Evolutionary conservation across 1,284 basidiomycete genomes (phyloP).

Genomic region (Rhodotorula sp.): DNA sequence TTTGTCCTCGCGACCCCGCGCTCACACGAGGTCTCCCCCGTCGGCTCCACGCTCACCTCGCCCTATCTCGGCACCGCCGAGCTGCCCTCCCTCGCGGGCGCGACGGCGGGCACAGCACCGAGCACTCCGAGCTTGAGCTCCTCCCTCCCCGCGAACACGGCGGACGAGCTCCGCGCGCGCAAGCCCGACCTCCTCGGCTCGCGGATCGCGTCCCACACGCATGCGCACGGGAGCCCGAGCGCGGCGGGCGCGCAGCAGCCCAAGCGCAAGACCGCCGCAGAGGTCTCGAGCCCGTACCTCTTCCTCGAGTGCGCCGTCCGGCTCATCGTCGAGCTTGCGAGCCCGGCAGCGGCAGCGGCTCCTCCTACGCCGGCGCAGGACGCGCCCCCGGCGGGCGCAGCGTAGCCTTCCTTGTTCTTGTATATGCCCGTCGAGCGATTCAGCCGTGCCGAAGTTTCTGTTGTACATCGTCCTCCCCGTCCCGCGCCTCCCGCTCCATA

Average conservation of each 20-base stretch:
- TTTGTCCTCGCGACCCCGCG: slow-evolving; percentile 1
- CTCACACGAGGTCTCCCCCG: slow-evolving; percentile 10
- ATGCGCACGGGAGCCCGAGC: background rate
- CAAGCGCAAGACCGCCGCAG: slow-evolving; percentile 30
- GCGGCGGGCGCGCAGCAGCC: slow-evolving; percentile 46
- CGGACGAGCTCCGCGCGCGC: slow-evolving; percentile 40
- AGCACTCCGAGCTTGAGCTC: background rate
- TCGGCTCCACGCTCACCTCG: slow-evolving; percentile 19
- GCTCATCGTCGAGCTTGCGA: slow-evolving; percentile 58
- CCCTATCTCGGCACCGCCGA: slow-evolving; percentile 17
- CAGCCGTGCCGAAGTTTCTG: no score
- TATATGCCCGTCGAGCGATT: no score
- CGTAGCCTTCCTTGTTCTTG: background rate
- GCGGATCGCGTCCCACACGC: slow-evolving; percentile 3
- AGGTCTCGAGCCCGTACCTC: slow-evolving; percentile 82
- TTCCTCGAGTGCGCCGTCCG: slow-evolving; percentile 92
- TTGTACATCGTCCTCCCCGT: no score
- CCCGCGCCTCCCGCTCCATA: no score
- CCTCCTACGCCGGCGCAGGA: background rate
- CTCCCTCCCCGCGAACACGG: slow-evolving; percentile 35
- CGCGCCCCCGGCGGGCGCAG: background rate
- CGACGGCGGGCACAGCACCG: background rate
- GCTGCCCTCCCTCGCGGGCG: slow-evolving; percentile 2
- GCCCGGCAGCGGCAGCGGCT: slow-evolving; percentile 2
- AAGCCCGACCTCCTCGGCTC: slow-evolving; percentile 27